Percentiles rank a stretch among this genome's conserved stretches.
These are phyloP conservation scores for Arthrinium phaeospermum DNA, from an alignment of 2,329 filamentous ascomycete genomes.

Conservation along the genomic window DNA sequence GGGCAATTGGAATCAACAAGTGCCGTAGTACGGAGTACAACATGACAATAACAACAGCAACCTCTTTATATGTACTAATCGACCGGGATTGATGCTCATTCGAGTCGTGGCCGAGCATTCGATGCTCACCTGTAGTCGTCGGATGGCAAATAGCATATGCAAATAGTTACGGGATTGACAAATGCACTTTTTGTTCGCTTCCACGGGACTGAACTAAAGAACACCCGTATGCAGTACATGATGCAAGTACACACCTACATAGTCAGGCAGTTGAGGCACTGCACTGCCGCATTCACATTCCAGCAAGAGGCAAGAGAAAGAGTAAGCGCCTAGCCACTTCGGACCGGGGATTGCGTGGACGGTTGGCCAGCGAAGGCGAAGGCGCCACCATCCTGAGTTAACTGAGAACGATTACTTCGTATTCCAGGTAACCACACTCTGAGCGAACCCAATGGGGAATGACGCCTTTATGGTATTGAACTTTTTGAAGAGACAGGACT, in stretches of 20 bases:
- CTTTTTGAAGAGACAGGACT: neutral
- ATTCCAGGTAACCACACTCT: neutral
- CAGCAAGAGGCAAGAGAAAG: neutral
- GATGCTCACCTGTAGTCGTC: neutral
- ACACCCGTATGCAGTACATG: too few relatives aligned
- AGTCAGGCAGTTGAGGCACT: neutral
- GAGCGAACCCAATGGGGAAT: neutral
- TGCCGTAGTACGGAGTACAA: too few relatives aligned
- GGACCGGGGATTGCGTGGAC: constrained; percentile 3
- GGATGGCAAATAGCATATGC: neutral
- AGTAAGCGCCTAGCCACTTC: constrained; percentile 7
- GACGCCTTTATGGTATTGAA: neutral
- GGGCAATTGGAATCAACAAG: constrained; percentile 1
- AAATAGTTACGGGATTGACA: neutral
- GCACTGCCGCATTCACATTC: constrained; percentile 10
- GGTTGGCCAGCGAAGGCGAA: constrained; percentile 1
- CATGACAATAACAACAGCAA: neutral
- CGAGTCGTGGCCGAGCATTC: neutral
- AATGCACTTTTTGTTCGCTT: neutral
- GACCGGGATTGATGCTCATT: neutral
- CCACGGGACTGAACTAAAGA: too few relatives aligned
- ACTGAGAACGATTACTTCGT: neutral
- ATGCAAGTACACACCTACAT: neutral
- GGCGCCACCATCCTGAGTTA: neutral
- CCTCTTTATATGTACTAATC: neutral